phyloP scores from a whole-genome alignment of 306 rosid species.

The Cucurbita ficifolia region DNA sequence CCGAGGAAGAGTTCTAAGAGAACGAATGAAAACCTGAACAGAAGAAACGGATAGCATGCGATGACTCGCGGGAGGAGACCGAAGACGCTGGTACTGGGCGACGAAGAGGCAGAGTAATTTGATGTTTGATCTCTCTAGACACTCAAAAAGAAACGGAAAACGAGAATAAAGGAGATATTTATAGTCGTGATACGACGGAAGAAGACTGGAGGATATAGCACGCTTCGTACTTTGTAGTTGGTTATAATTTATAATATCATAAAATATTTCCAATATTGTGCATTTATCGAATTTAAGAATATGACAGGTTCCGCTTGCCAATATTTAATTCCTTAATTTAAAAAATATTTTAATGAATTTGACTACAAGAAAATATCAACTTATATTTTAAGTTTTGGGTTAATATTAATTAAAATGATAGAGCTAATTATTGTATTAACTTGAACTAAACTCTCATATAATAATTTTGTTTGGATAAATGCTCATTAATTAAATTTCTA shows the following conservation, averaged over 20 bases:
- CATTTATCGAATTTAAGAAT: background rate
- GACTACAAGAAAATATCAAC: too few species aligned
- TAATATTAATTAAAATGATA: too few species aligned
- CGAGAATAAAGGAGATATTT: background rate
- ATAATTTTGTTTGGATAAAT: too few species aligned
- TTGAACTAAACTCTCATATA: too few species aligned
- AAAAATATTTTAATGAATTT: background rate
- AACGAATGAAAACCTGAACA: background rate
- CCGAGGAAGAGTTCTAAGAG: background rate
- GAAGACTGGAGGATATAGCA: background rate
- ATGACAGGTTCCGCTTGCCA: background rate
- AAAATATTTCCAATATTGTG: background rate
- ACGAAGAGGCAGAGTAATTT: background rate
- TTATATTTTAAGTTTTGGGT: too few species aligned
- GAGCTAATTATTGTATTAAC: too few species aligned
- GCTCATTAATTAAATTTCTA: too few species aligned
- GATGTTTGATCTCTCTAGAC: background rate
- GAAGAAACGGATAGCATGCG: background rate
- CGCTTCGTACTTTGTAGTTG: background rate
- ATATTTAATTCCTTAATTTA: background rate
- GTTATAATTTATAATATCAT: background rate
- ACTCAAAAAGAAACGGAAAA: background rate
- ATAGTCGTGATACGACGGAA: background rate
- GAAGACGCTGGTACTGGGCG: background rate
- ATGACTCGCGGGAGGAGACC: constrained; percentile 2